phyloP scores from a whole-genome alignment of 2,329 filamentous ascomycete genomes.

The Dothiorella sarmentorum region DNA sequence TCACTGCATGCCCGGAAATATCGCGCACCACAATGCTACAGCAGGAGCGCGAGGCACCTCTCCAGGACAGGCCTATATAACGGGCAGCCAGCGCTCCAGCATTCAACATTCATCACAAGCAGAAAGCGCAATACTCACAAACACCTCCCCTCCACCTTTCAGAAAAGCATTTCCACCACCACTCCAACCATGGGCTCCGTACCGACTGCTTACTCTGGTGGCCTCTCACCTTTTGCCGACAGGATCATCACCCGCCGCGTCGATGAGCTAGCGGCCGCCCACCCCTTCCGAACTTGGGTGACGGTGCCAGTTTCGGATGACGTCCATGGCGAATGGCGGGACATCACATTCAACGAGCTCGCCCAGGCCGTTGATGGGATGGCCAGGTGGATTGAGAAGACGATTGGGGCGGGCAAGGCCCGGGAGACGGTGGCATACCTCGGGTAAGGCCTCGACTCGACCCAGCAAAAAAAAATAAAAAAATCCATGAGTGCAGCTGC shows the following conservation, averaged over 20 bases:
- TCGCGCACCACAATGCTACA: neutral
- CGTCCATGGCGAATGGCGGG: slow-evolving; percentile 9
- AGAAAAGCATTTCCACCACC: neutral
- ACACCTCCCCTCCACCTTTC: neutral
- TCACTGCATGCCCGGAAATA: slow-evolving; percentile 4
- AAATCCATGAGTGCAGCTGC: neutral
- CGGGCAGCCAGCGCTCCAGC: neutral
- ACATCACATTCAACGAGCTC: slow-evolving; percentile 14
- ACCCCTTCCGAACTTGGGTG: slow-evolving; percentile 11
- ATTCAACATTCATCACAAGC: neutral
- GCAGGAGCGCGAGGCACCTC: neutral
- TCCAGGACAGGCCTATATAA: neutral
- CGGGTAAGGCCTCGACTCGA: neutral
- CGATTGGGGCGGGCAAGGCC: slow-evolving; percentile 1
- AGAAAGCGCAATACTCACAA: neutral
- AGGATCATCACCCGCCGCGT: slow-evolving; percentile 9
- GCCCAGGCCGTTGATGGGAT: neutral
- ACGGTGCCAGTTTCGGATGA: slow-evolving; percentile 7
- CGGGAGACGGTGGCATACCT: slow-evolving; percentile 17
- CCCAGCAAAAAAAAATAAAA: no score
- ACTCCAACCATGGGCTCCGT: slow-evolving; percentile 10
- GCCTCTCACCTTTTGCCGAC: slow-evolving; percentile 12
- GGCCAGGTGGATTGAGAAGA: slow-evolving; percentile 16
- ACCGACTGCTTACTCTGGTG: neutral
- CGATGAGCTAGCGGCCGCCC: slow-evolving; percentile 6